A percentile compares a stretch with the other conserved stretches of the same genome.
Evolutionary conservation across 371 early-diverging fungal genomes (phyloP).

Genomic region (Rhizomucor pusillus): DNA sequence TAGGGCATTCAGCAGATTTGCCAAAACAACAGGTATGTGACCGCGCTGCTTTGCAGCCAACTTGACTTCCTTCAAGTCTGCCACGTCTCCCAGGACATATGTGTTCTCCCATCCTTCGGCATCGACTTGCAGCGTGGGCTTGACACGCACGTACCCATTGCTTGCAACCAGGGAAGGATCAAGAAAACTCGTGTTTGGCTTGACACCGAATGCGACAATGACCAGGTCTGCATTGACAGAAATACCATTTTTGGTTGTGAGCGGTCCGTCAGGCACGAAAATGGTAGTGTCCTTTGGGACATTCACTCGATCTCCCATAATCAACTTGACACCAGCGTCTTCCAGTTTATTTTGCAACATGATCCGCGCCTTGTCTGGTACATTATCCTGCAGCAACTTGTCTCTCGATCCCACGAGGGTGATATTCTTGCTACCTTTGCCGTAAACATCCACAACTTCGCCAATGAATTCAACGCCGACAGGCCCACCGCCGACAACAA

Average conservation of each 20-base stretch:
- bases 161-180: conserved; percentile 10
- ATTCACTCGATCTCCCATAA: conserved; percentile 46
- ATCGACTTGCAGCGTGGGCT: conserved; percentile 56
- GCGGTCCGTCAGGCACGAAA: conserved; percentile 6
- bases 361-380: conserved; percentile 26
- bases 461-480: conserved; percentile 58
- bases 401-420: conserved; percentile 42
- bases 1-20: conserved; percentile 39
- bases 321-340: conserved; percentile 37
- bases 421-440: conserved; percentile 23
- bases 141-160: conserved; percentile 38
- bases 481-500: conserved; percentile 59
- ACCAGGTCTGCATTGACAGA: conserved; percentile 47
- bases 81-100: conserved; percentile 61
- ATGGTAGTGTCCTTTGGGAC: conserved; percentile 4
- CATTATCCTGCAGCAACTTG: conserved; percentile 9
- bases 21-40: conserved; percentile 36
- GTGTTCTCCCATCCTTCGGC: conserved; percentile 34
- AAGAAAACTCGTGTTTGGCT: conserved; percentile 22
- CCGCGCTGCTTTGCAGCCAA: conserved; percentile 39
- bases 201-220: conserved; percentile 47
- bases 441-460: conserved; percentile 39
- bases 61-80: conserved; percentile 49
- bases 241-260: conserved; percentile 30
- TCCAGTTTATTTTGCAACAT: conserved; percentile 23